Base-by-base conservation (phyloP, 2,329 filamentous ascomycete species). In the Fragosphaeria purpurea region DNA sequence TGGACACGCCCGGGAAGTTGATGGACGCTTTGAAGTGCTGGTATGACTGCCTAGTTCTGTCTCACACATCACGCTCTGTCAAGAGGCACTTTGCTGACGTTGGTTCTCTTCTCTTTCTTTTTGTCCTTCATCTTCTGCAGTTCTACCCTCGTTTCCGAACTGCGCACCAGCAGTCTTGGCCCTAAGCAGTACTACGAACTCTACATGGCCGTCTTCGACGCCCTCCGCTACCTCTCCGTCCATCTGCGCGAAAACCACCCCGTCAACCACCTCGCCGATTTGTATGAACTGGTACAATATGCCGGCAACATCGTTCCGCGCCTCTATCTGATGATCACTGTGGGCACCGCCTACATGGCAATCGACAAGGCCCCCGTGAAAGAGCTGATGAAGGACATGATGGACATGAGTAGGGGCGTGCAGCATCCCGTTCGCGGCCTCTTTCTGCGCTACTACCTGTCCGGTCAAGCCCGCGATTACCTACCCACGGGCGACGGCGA, bases 361-460 rank as follows among this genome's bases (percentile, higher is more conserved):
- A 94, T 98, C 63, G 86, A 93, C 62, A 93, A 97, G 76, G 93
- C 94, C 52, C 93, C 93, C 1, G 93, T 98, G 59, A 98, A 98
- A 71, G 93, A 98, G 73, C 88, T 98, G 56, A 98, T 98, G 93
- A 98, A 98, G 71, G 93, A 98, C 68, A 98, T 98, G 93, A 98
- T 98, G 93, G 93, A 98, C 69, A 98, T 98, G 93, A 97, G 89
- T 69, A 81, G 93, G 56, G 93, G 93, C 51, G 90, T 98, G 30
- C 93, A 98, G 64, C 93, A 98, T 68, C 93, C 93, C 12, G 90
- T 96, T 56, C 87, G 93, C 52, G 93, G 93, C 13, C 75, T 98
- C 50, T 98, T 98, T 66, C 71, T 98, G 61, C 83, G 93, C 63
- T 98, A 98, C 70, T 98, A 96, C 65, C 79, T 98, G 47, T 93